These are phyloP conservation scores for Ceratocystis huliohia DNA, from an alignment of 2,329 filamentous ascomycete species.

Conservation along the genomic window DNA sequence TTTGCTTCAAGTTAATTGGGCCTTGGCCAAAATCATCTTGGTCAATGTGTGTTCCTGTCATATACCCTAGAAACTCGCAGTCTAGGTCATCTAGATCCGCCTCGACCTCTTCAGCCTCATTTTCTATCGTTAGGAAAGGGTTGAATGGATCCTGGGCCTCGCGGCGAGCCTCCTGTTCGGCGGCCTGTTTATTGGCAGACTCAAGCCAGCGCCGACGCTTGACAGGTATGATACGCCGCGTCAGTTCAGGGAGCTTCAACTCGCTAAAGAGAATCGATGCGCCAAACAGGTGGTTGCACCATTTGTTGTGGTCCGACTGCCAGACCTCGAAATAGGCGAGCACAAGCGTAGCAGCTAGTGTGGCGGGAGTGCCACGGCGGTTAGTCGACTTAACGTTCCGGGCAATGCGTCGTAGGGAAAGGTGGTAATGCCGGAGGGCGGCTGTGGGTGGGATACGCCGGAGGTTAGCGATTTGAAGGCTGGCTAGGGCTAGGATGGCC, in stretches of 20 bases:
- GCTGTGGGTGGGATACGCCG: constrained; percentile 62
- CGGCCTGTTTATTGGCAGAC: constrained; percentile 28
- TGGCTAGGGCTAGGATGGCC: constrained; percentile 76
- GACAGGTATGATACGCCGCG: constrained; percentile 53
- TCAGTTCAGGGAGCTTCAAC: constrained; percentile 64
- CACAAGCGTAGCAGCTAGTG: constrained; percentile 74
- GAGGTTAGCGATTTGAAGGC: constrained; percentile 75
- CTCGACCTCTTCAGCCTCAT: constrained; percentile 22
- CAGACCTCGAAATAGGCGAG: constrained; percentile 90
- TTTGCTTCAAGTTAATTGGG: constrained; percentile 29
- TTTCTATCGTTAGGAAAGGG: constrained; percentile 24
- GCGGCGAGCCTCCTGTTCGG: constrained; percentile 6
- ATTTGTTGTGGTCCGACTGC: constrained; percentile 87
- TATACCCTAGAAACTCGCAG: constrained; percentile 30
- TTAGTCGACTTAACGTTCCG: constrained; percentile 57
- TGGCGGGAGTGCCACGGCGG: constrained; percentile 62
- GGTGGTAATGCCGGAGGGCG: constrained; percentile 83
- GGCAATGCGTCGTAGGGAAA: constrained; percentile 65
- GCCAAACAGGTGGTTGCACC: constrained; percentile 84
- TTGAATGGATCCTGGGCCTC: constrained; percentile 25
- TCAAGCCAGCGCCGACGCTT: constrained; percentile 36
- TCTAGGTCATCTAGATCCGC: constrained; percentile 32
- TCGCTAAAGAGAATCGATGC: constrained; percentile 72
- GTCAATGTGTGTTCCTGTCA: constrained; percentile 32
- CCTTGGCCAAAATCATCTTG: constrained; percentile 30